These are phyloP conservation scores for Talaromyces sp. DNA, from an alignment of 2,329 filamentous ascomycete genomes.

Conservation along the genomic window DNA sequence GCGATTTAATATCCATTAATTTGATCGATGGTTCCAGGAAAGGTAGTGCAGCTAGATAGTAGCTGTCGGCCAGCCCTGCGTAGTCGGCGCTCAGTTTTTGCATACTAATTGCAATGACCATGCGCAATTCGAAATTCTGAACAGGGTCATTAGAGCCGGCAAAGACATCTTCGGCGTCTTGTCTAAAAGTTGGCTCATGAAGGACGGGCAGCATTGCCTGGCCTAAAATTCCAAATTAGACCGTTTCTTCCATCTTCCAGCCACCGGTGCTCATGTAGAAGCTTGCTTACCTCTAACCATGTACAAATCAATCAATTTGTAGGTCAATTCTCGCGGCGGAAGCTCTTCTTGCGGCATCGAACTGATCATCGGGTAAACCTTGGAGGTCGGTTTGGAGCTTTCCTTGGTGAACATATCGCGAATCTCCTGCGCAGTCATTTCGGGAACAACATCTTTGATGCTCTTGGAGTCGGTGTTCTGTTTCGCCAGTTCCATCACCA, in stretches of 20 bases:
- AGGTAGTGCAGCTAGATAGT: constrained; percentile 84
- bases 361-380: constrained; percentile 87
- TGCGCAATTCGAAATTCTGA: constrained; percentile 80
- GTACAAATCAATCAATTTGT: constrained; percentile 78
- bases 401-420: constrained; percentile 64
- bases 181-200: constrained; percentile 73
- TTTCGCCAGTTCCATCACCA: constrained; percentile 96
- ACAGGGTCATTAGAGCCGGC: constrained; percentile 70
- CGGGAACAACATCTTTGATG: constrained; percentile 86
- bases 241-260: neutral
- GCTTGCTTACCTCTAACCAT: constrained; percentile 66
- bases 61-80: constrained; percentile 90
- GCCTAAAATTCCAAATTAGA: constrained; percentile 46
- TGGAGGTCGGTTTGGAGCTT: constrained; percentile 62
- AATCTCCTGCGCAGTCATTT: constrained; percentile 61
- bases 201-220: constrained; percentile 84
- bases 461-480: constrained; percentile 84
- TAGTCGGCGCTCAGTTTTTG: constrained; percentile 87
- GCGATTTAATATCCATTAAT: constrained; percentile 81
- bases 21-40: constrained; percentile 77
- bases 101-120: constrained; percentile 91
- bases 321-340: constrained; percentile 67
- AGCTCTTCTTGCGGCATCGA: constrained; percentile 71
- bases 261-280: neutral
- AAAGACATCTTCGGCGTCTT: constrained; percentile 77